phyloP scores from a whole-genome alignment of 495 filamentous ascomycete species.

The Lepraria neglecta region DNA sequence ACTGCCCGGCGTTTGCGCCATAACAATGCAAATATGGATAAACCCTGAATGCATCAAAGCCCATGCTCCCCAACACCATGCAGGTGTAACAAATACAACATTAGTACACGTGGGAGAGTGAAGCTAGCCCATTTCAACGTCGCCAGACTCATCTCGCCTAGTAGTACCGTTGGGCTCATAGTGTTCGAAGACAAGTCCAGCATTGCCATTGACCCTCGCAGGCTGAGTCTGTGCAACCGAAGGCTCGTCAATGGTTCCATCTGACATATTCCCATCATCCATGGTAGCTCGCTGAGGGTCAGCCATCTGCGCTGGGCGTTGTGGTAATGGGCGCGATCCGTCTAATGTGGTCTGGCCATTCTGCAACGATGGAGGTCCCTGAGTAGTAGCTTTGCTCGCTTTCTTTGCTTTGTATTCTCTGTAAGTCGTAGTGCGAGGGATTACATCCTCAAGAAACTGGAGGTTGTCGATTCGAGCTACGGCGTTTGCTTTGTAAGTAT shows the following conservation, averaged over 20 bases:
- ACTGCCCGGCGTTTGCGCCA: not conserved
- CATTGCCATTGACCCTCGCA: slow-evolving; percentile 15
- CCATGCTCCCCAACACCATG: not conserved
- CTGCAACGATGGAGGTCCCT: slow-evolving; percentile 40
- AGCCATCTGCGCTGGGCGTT: slow-evolving; percentile 28
- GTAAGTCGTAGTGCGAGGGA: slow-evolving; percentile 77
- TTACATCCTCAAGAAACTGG: slow-evolving; percentile 87
- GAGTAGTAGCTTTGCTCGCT: slow-evolving; percentile 40
- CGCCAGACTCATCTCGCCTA: slow-evolving; percentile 21
- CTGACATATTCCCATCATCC: slow-evolving; percentile 20
- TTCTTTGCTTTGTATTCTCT: slow-evolving; percentile 68
- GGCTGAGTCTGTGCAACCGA: slow-evolving; percentile 12
- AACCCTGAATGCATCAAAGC: not conserved
- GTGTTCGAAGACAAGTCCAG: slow-evolving; percentile 24
- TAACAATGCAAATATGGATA: not conserved
- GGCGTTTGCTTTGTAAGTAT: slow-evolving; percentile 57
- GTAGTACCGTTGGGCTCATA: slow-evolving; percentile 25
- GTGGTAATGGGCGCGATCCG: slow-evolving; percentile 32
- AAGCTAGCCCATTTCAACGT: slow-evolving; percentile 23
- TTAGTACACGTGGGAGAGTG: not conserved
- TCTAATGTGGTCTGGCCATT: slow-evolving; percentile 52
- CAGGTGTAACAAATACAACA: not conserved
- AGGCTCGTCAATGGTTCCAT: slow-evolving; percentile 10
- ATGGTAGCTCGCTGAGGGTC: not conserved
- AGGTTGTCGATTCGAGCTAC: slow-evolving; percentile 87